These are phyloP conservation scores for Ilex asprella DNA, from an alignment of 257 asterid genomes.

Conservation along the genomic window DNA sequence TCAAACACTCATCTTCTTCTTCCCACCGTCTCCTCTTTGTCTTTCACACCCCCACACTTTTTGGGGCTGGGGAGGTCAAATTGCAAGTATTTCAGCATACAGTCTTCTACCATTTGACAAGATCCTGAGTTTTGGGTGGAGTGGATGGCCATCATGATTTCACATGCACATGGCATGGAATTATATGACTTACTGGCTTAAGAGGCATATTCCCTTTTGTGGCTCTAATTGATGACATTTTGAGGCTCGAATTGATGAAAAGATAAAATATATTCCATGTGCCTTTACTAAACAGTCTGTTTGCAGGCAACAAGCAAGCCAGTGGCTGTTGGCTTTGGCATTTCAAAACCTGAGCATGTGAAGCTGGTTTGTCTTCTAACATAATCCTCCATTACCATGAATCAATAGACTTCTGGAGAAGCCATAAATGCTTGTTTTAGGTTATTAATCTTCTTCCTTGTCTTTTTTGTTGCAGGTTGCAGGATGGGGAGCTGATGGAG, in stretches of 20 bases:
- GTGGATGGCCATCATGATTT: no score
- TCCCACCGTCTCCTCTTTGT: background rate
- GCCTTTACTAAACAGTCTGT: background rate
- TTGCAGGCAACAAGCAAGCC: conserved; percentile 69
- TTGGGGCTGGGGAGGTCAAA: no score
- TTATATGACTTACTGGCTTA: background rate
- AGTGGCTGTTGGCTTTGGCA: conserved; percentile 89
- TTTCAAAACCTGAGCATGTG: conserved; percentile 82
- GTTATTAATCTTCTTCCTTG: background rate
- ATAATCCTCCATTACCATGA: background rate
- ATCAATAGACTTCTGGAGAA: background rate
- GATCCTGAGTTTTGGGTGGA: no score
- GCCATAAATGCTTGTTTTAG: background rate
- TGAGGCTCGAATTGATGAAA: no score
- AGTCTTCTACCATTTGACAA: no score
- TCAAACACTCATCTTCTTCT: background rate
- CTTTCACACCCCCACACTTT: background rate
- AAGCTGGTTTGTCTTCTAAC: conserved; percentile 39
- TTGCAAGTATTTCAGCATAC: no score
- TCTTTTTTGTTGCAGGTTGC: conserved; percentile 43
- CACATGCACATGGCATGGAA: no score
- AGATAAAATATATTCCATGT: no score
- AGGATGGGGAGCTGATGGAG: conserved; percentile 94
- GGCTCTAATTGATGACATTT: no score
- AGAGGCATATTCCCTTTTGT: background rate